Conservation (phyloP, 2,329 filamentous ascomycete species). For the Rhinocladiella mackenziei region DNA sequence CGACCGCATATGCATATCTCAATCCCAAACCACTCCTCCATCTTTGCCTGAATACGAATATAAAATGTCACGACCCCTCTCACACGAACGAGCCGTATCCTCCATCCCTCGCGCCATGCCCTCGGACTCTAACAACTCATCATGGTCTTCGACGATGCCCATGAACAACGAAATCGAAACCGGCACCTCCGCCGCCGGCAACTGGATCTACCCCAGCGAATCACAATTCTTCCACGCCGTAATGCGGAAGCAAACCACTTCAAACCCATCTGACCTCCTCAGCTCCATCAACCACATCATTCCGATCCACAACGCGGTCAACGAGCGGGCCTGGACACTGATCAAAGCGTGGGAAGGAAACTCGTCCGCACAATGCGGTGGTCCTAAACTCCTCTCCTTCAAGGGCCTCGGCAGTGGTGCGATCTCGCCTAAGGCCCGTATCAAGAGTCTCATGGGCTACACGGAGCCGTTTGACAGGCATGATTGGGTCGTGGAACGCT, state of each 20-base stretch:
- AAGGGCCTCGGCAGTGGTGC: slow-evolving; percentile 55
- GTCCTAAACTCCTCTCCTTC: slow-evolving; percentile 80
- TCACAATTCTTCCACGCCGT: slow-evolving; percentile 98
- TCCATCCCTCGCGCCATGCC: slow-evolving; percentile 66
- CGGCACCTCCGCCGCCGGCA: slow-evolving; percentile 66
- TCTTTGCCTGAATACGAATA: slow-evolving; percentile 15
- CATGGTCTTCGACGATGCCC: slow-evolving; percentile 36
- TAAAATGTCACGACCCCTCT: slow-evolving; percentile 49
- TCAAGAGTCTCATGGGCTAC: slow-evolving; percentile 71
- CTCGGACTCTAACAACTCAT: not conserved
- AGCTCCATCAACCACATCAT: slow-evolving; percentile 63
- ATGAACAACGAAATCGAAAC: slow-evolving; percentile 78
- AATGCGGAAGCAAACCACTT: slow-evolving; percentile 73
- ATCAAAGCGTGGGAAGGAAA: slow-evolving; percentile 79
- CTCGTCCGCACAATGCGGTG: slow-evolving; percentile 51
- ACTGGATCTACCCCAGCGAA: slow-evolving; percentile 97
- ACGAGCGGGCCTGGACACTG: slow-evolving; percentile 91
- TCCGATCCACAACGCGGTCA: slow-evolving; percentile 98
- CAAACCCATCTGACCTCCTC: slow-evolving; percentile 44
- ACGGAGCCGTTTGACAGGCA: slow-evolving; percentile 89
- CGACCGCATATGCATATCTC: slow-evolving; percentile 30
- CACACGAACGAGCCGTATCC: slow-evolving; percentile 68
- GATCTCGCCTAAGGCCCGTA: slow-evolving; percentile 75
- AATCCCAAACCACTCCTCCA: slow-evolving; percentile 29
- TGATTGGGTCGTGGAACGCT: slow-evolving; percentile 94